These are phyloP conservation scores for Saccharomycopsis vini DNA, from an alignment of 805 yeast species.

Conservation along the genomic window DNA sequence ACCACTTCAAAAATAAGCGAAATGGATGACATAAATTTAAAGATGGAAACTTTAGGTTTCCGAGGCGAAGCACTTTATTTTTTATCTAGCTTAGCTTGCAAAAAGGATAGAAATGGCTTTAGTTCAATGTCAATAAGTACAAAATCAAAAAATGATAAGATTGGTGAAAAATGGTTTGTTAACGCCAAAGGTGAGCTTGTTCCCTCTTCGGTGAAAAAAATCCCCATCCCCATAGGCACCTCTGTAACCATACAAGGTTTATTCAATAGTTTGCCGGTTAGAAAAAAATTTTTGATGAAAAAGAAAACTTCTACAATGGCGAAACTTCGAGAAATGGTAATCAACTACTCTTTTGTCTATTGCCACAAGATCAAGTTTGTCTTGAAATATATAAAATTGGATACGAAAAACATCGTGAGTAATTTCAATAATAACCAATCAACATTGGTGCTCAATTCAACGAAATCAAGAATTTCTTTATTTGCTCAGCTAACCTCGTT, in stretches of 20 bases:
- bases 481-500: neutral
- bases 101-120: neutral
- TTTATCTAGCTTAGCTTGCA: constrained; percentile 25
- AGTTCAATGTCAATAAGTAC: constrained; percentile 25
- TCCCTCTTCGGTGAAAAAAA: constrained; percentile 19
- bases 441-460: neutral
- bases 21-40: constrained; percentile 24
- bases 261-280: constrained; percentile 27
- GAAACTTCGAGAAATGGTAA: constrained; percentile 22
- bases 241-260: constrained; percentile 27
- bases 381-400: constrained; percentile 13
- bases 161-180: constrained; percentile 32
- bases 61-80: constrained; percentile 42
- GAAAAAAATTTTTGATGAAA: constrained; percentile 26
- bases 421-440: too few relatives aligned
- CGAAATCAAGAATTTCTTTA: neutral
- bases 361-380: constrained; percentile 23
- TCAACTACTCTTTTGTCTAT: constrained; percentile 27
- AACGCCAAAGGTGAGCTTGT: constrained; percentile 24
- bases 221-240: constrained; percentile 32
- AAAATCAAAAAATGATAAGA: constrained; percentile 24
- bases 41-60: constrained; percentile 33
- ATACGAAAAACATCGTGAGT: too few relatives aligned
- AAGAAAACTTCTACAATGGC: constrained; percentile 23
- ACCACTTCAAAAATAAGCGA: constrained; percentile 35